Conservation (phyloP, 441 rosid species). For the Eutrema salsugineum region DNA sequence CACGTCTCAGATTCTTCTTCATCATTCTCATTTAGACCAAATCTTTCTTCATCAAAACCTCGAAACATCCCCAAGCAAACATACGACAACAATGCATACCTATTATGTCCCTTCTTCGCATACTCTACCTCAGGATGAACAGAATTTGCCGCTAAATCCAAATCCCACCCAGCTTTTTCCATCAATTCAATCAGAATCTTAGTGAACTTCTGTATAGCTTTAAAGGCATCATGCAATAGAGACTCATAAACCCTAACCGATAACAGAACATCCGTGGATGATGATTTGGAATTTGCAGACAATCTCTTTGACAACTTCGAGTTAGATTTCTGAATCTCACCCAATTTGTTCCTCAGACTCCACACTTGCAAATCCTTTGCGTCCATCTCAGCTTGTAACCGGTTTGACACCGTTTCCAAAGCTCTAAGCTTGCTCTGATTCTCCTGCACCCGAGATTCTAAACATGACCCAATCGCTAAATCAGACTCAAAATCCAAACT, state of each 20-base stretch:
- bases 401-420: conserved; percentile 64
- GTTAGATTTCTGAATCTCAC: conserved; percentile 54
- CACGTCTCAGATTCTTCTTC: conserved; percentile 35
- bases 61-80: conserved; percentile 76
- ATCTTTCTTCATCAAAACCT: conserved; percentile 56
- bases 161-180: conserved; percentile 88
- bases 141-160: conserved; percentile 71
- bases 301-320: conserved; percentile 53
- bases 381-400: conserved; percentile 82
- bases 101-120: conserved; percentile 52
- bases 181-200: conserved; percentile 74
- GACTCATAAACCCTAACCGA: conserved; percentile 65
- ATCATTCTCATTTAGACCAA: conserved; percentile 40
- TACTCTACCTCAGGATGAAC: conserved; percentile 55
- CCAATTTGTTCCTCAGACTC: conserved; percentile 52
- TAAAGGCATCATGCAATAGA: conserved; percentile 60
- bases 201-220: conserved; percentile 59
- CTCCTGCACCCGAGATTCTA: conserved; percentile 86
- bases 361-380: conserved; percentile 54
- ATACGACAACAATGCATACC: conserved; percentile 72
- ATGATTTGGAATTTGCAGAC: conserved; percentile 41
- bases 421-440: conserved; percentile 90
- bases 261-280: conserved; percentile 49
- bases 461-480: conserved; percentile 62
- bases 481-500: conserved; percentile 43